These are phyloP conservation scores for Paratinospora sagittata DNA, from an alignment of 164 flowering plant species.

Conservation along the genomic window DNA sequence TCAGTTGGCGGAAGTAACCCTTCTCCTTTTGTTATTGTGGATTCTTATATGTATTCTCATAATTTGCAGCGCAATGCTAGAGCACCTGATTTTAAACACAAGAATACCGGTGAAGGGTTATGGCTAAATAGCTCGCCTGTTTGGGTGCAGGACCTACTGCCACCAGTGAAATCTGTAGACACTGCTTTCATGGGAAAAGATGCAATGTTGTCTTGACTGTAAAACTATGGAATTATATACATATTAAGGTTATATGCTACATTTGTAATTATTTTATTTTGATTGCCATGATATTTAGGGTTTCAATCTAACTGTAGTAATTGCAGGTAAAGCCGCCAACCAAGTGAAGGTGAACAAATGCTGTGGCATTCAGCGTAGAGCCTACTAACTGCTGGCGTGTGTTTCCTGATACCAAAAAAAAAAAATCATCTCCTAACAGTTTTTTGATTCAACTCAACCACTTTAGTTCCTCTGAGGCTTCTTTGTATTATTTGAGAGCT, in stretches of 20 bases:
- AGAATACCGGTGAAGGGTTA: constrained; percentile 44
- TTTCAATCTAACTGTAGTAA: neutral
- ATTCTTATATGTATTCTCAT: neutral
- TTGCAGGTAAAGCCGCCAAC: neutral
- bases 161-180: constrained; percentile 23
- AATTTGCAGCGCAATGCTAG: constrained; percentile 20
- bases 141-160: constrained; percentile 49
- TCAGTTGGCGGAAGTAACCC: neutral
- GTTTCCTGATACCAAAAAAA: neutral
- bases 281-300: neutral
- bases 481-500: neutral
- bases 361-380: neutral
- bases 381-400: neutral
- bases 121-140: constrained; percentile 45
- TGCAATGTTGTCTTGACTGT: constrained; percentile 9
- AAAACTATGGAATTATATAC: neutral
- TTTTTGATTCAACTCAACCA: neutral
- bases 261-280: neutral
- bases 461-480: neutral
- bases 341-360: neutral
- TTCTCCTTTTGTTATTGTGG: neutral
- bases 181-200: neutral
- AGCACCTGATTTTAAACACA: constrained; percentile 61
- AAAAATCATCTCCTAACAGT: too few relatives aligned
- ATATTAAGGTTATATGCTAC: neutral